These are phyloP conservation scores for Uncinocarpus reesii DNA, from an alignment of 2,329 filamentous ascomycete species.

Conservation along the genomic window DNA sequence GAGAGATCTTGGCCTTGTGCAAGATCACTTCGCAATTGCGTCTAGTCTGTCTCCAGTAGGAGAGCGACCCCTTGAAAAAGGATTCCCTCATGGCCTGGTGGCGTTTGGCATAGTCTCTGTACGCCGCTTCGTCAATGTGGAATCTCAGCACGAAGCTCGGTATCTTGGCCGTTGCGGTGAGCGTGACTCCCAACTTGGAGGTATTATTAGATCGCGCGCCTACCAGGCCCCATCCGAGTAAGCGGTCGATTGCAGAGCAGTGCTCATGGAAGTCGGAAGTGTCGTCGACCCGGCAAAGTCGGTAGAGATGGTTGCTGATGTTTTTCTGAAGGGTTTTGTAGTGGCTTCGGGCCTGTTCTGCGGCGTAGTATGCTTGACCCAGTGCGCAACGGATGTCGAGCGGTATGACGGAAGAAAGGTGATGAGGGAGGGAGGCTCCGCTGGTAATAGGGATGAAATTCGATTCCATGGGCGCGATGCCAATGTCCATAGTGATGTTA, in stretches of 20 bases:
- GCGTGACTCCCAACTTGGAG: conserved; percentile 17
- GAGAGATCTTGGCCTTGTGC: conserved; percentile 9
- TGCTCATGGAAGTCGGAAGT: conserved; percentile 15
- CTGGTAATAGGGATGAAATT: neutral
- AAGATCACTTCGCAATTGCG: conserved; percentile 14
- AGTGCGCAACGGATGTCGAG: conserved; percentile 13
- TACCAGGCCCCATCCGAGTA: conserved; percentile 14
- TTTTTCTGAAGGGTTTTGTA: conserved; percentile 18
- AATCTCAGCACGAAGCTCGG: conserved; percentile 21
- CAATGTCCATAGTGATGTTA: no score
- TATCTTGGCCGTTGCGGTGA: conserved; percentile 23
- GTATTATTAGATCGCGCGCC: neutral
- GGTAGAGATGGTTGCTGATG: conserved; percentile 20
- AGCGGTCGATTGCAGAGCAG: conserved; percentile 20
- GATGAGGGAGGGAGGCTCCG: neutral
- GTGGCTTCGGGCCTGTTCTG: conserved; percentile 13
- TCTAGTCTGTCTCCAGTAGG: conserved; percentile 17
- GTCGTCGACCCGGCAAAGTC: conserved; percentile 21
- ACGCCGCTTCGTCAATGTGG: conserved; percentile 19
- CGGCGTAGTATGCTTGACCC: conserved; percentile 16
- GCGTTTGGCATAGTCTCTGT: conserved; percentile 13
- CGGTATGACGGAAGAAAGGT: neutral
- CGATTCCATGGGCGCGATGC: neutral
- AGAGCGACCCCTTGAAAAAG: conserved; percentile 16
- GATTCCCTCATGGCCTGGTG: conserved; percentile 12